Evolutionary conservation across 78 protist species (phyloP).

Genomic region (Diacronema lutheri): DNA sequence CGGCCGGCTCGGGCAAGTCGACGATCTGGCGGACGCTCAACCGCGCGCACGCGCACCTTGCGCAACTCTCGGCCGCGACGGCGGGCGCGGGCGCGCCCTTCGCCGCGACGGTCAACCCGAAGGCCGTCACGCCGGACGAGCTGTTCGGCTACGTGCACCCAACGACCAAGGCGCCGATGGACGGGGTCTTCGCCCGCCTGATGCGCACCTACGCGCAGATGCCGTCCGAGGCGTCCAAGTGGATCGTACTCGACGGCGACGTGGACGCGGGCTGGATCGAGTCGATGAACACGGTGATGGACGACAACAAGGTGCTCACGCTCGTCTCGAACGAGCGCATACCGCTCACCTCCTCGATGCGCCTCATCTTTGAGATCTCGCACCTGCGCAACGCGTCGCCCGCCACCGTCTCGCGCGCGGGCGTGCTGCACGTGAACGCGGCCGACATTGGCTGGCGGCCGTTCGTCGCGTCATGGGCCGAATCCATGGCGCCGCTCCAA

Average conservation of each 20-base stretch:
- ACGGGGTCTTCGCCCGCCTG: constrained; percentile 75
- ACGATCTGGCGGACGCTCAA: constrained; percentile 57
- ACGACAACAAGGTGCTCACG: constrained; percentile 89
- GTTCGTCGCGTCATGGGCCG: constrained; percentile 59
- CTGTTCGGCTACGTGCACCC: constrained; percentile 76
- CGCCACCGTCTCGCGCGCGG: constrained; percentile 91
- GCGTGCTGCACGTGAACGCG: constrained; percentile 77
- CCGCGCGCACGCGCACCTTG: constrained; percentile 4
- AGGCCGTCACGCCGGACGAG: constrained; percentile 77
- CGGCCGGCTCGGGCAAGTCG: constrained; percentile 72
- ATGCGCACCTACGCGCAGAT: constrained; percentile 61
- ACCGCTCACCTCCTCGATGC: constrained; percentile 72
- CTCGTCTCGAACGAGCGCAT: constrained; percentile 89
- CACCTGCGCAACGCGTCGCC: constrained; percentile 76
- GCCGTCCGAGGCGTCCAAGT: constrained; percentile 14
- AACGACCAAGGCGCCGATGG: constrained; percentile 71
- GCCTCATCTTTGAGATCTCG: constrained; percentile 79
- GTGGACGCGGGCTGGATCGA: constrained; percentile 87
- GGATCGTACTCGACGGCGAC: constrained; percentile 86
- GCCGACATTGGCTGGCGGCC: constrained; percentile 83
- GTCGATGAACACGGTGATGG: constrained; percentile 89
- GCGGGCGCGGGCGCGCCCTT: not conserved
- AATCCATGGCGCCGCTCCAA: constrained; percentile 5
- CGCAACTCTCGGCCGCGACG: no score
- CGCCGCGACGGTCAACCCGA: constrained; percentile 67